phyloP scores from a whole-genome alignment of 768 basidiomycete genomes.

The Mycena kentingensis region DNA sequence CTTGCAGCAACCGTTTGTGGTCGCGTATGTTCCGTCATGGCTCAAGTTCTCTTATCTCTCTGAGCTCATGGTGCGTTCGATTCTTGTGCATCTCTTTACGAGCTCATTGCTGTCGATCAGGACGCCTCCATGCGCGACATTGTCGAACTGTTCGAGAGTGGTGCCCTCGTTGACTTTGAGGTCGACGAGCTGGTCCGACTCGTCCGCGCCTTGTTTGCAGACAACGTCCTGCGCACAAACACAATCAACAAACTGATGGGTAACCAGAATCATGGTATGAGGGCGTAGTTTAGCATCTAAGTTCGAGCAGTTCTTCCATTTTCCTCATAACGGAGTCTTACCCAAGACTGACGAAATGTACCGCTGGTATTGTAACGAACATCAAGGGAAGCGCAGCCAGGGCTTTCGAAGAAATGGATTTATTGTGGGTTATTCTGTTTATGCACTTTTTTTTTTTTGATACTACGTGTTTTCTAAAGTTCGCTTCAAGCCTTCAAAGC shows the following conservation, averaged over 20 bases:
- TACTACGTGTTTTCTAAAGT: too few relatives aligned
- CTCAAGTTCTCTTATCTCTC: constrained; percentile 93
- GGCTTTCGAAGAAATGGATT: too few relatives aligned
- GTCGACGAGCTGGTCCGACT: constrained; percentile 79
- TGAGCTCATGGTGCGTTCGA: constrained; percentile 74
- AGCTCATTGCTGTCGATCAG: constrained; percentile 37
- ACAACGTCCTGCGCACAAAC: constrained; percentile 76
- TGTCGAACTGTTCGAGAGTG: constrained; percentile 88
- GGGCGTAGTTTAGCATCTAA: too few relatives aligned
- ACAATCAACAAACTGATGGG: constrained; percentile 75
- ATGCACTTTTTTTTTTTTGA: too few relatives aligned
- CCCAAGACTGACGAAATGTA: too few relatives aligned
- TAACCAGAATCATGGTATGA: constrained; percentile 36
- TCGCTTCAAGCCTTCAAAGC: too few relatives aligned
- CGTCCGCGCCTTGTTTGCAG: constrained; percentile 86
- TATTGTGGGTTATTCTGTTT: too few relatives aligned
- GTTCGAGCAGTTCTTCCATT: too few relatives aligned
- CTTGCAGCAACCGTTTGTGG: constrained; percentile 68
- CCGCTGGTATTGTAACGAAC: too few relatives aligned
- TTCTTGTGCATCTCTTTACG: background rate
- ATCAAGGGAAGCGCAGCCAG: too few relatives aligned
- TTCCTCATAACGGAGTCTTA: too few relatives aligned
- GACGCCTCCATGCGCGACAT: constrained; percentile 93
- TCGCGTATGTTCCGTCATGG: constrained; percentile 89
- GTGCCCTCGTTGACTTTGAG: constrained; percentile 88